Evolutionary conservation across 2,329 filamentous ascomycete species (phyloP).

Genomic region (Westerdykella ornata): DNA sequence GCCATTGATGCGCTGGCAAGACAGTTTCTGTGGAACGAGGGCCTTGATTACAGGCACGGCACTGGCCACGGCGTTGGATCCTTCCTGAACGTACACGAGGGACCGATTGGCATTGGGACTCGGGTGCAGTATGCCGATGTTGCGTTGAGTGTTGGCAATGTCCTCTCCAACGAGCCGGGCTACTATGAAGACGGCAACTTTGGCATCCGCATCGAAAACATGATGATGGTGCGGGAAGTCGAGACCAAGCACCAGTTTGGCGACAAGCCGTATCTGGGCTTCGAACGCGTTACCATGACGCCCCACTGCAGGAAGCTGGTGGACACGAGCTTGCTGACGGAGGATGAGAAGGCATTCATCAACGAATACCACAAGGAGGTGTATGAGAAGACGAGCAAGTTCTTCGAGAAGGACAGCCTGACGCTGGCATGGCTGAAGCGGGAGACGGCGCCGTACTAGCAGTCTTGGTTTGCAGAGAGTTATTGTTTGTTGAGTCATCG

Average conservation of each 20-base stretch:
- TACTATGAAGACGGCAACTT: constrained; percentile 96
- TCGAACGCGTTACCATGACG: constrained; percentile 96
- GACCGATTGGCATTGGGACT: constrained; percentile 91
- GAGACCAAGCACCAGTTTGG: constrained; percentile 82
- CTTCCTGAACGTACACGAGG: constrained; percentile 94
- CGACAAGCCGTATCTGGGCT: constrained; percentile 88
- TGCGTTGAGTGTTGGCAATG: constrained; percentile 81
- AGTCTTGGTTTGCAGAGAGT: too few species aligned
- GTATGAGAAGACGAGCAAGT: constrained; percentile 69
- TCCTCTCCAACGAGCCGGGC: constrained; percentile 91
- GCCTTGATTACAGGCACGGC: constrained; percentile 90
- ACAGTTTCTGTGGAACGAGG: constrained; percentile 87
- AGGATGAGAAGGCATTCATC: constrained; percentile 73
- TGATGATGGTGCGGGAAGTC: constrained; percentile 85
- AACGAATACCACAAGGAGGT: constrained; percentile 81
- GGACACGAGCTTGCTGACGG: constrained; percentile 63
- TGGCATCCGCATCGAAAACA: constrained; percentile 93
- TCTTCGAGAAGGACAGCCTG: constrained; percentile 65
- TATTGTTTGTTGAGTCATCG: too few species aligned
- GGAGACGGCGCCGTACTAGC: constrained; percentile 61
- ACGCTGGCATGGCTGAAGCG: constrained; percentile 76
- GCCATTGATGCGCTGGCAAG: constrained; percentile 82
- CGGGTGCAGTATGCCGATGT: constrained; percentile 88
- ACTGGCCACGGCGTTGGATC: constrained; percentile 95
- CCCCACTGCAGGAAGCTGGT: constrained; percentile 89